Percentiles rank a stretch among this genome's conserved stretches.
Conservation (phyloP, 768 basidiomycete genomes). For the Leccinum incarnatum region DNA sequence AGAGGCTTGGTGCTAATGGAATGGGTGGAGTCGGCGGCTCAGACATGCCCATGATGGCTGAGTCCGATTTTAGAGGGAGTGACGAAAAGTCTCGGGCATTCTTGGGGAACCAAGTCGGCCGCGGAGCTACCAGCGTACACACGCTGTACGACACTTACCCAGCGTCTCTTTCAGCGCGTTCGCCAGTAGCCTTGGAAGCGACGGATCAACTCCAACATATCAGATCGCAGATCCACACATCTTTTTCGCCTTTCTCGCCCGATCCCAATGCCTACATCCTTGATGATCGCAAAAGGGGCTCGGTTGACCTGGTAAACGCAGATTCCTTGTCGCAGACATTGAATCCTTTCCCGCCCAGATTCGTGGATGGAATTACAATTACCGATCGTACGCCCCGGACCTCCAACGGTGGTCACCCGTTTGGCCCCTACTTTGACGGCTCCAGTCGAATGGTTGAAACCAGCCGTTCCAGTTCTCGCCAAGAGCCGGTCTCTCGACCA, state of each 20-base stretch:
- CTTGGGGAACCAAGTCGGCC: constrained; percentile 18
- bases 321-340: constrained; percentile 48
- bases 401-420: constrained; percentile 45
- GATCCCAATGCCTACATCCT: constrained; percentile 55
- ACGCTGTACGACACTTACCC: constrained; percentile 24
- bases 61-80: constrained; percentile 17
- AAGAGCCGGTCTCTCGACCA: constrained; percentile 54
- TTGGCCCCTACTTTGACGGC: constrained; percentile 43
- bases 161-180: constrained; percentile 14
- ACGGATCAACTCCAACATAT: constrained; percentile 18
- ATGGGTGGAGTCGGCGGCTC: constrained; percentile 27
- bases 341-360: constrained; percentile 51
- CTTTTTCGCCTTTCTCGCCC: constrained; percentile 79
- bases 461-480: constrained; percentile 41
- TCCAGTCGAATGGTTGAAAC: constrained; percentile 37
- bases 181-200: constrained; percentile 13
- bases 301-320: constrained; percentile 33
- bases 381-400: constrained; percentile 41
- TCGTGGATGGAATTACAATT: constrained; percentile 42
- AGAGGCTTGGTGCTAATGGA: constrained; percentile 49
- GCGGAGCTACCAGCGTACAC: constrained; percentile 14
- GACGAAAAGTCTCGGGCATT: constrained; percentile 27
- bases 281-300: constrained; percentile 36
- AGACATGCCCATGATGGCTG: constrained; percentile 9
- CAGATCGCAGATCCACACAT: constrained; percentile 20